Base-by-base conservation (phyloP, 805 yeast species). In the Diddensiella santjacobensis region DNA sequence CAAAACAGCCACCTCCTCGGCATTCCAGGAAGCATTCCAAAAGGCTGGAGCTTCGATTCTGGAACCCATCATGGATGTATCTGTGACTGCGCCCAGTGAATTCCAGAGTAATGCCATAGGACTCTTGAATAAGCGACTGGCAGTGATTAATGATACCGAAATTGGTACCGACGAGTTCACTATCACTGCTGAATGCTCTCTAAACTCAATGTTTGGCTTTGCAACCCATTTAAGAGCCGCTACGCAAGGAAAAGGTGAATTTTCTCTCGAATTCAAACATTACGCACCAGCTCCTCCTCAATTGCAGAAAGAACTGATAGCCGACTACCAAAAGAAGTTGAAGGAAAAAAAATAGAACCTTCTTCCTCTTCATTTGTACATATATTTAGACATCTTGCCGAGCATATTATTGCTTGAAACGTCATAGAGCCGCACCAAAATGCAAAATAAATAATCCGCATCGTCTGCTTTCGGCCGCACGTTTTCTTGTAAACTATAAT, bases 231-330 rank as follows among this genome's bases (percentile, higher is more conserved):
- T 93, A 64, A 84, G 99, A 75, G 98, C 99, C 18, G 81, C 87
- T 51, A 91, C 99, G 13, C 99, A 93, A 71, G 99, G 99, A 71
- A 93, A 93, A 68, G 99, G 99, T 62, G 98, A 95, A 71, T 93
- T 93, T 69, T 80, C 96, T 1, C 77, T 93, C 68, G 99, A 93
- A 68, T 93, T 93, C 73, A 83, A 86, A 65, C 86, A 88, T 62
- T 93, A 91, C 67, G 80, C 91, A 44, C 96, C 95, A 57, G 85
- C 95, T 45, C 78, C 95, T 42, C 87, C 91, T 31, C 96, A 88
- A 57, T 75, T 91, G 57, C 99, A 93, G 72, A 85, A 76, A 64
- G 86, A 91, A 71, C 77, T 93, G 71, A 83, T 93, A 57, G 95
- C 84, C 46, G 95, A 87, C 62, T 81, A 80, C 64, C 77, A 79